A percentile compares a stretch with the other conserved stretches of the same genome.
These are phyloP conservation scores for Hericium rajendrae DNA, from an alignment of 768 basidiomycete genomes.

Conservation along the genomic window DNA sequence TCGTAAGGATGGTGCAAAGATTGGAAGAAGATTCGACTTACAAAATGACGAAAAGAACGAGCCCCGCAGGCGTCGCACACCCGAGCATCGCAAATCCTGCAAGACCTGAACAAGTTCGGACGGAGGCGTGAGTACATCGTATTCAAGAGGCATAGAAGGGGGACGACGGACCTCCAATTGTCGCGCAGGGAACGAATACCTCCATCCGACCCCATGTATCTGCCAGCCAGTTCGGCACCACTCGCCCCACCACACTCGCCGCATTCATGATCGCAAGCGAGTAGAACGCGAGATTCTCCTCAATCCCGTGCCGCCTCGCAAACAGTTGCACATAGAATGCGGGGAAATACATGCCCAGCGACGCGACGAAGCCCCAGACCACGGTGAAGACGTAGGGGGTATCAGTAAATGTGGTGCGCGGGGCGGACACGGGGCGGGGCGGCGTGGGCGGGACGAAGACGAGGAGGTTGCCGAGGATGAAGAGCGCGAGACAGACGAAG, in stretches of 20 bases:
- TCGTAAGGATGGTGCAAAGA: background rate
- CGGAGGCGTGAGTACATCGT: background rate
- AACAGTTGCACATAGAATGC: slow-evolving; percentile 1
- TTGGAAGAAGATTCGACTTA: background rate
- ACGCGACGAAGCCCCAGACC: background rate
- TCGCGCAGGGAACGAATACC: background rate
- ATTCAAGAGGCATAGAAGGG: background rate
- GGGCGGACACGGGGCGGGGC: background rate
- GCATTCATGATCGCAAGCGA: background rate
- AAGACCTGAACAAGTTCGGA: background rate
- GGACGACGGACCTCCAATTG: background rate
- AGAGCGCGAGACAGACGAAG: background rate
- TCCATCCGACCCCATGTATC: background rate
- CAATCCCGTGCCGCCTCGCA: background rate
- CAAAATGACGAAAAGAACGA: background rate
- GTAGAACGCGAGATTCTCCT: background rate
- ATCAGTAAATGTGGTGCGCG: background rate
- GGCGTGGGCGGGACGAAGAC: background rate
- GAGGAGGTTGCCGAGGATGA: background rate
- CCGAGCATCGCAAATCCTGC: background rate
- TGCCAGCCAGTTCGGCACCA: background rate
- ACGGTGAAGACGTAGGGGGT: background rate
- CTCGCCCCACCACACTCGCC: background rate
- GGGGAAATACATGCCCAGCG: slow-evolving; percentile 1
- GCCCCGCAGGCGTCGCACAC: background rate